These are phyloP conservation scores for Rhodotorula paludigena DNA, from an alignment of 768 basidiomycete species.

Conservation along the genomic window DNA sequence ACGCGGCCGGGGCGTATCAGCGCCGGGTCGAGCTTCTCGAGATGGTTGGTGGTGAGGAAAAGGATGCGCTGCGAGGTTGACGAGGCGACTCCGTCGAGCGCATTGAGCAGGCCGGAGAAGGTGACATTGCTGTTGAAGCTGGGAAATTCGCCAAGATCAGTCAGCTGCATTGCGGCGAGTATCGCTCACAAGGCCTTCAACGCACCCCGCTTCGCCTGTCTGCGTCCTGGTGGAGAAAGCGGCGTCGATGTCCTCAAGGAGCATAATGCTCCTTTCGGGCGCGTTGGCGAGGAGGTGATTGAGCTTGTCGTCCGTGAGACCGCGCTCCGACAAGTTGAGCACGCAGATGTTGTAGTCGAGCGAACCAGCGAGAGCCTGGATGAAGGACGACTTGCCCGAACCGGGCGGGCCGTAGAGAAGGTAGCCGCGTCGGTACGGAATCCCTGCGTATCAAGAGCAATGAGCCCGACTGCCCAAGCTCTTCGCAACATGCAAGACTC, in stretches of 20 bases:
- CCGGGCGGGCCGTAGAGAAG: conserved; percentile 93
- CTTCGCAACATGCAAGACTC: not conserved
- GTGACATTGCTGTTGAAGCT: conserved; percentile 94
- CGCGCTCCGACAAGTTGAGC: conserved; percentile 90
- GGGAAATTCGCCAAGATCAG: not conserved
- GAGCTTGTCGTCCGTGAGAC: conserved; percentile 92
- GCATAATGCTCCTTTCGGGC: conserved; percentile 85
- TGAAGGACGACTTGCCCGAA: conserved; percentile 97
- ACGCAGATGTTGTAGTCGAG: conserved; percentile 93
- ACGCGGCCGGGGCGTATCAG: conserved; percentile 94
- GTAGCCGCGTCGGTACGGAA: conserved; percentile 94
- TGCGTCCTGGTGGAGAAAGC: conserved; percentile 91
- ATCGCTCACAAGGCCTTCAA: conserved; percentile 1
- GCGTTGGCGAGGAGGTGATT: conserved; percentile 87
- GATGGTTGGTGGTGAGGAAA: conserved; percentile 99
- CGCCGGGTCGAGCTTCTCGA: conserved; percentile 81
- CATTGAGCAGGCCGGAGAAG: conserved; percentile 95
- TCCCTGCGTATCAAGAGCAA: conserved; percentile 56
- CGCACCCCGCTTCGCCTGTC: conserved; percentile 85
- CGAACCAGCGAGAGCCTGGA: conserved; percentile 89
- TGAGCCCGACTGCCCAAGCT: not conserved
- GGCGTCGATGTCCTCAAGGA: conserved; percentile 96
- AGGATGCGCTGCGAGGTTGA: conserved; percentile 89
- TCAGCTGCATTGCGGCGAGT: not conserved
- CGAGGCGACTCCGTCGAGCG: conserved; percentile 93